phyloP scores from a whole-genome alignment of 352 stramenopile genomes.

The Pythium aristosporum region DNA sequence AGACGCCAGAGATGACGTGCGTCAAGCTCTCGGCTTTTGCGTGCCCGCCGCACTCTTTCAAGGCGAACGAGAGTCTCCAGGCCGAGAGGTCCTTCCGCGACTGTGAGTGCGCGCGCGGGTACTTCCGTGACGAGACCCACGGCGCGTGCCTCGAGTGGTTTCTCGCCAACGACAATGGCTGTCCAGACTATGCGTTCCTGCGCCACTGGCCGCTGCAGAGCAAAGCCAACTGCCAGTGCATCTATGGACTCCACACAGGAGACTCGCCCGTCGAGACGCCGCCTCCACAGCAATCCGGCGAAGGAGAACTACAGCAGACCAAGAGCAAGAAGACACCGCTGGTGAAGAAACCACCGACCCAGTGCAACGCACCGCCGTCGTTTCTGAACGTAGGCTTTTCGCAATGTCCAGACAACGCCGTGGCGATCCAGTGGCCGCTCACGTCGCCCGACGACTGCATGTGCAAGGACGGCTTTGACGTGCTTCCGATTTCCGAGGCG shows the following conservation, averaged over 20 bases:
- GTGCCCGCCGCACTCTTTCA: conserved; percentile 65
- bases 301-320: conserved; percentile 21
- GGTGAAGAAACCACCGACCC: conserved; percentile 14
- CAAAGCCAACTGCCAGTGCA: conserved; percentile 67
- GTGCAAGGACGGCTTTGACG: conserved; percentile 26
- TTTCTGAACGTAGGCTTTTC: conserved; percentile 22
- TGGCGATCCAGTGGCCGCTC: conserved; percentile 30
- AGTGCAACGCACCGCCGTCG: conserved; percentile 29
- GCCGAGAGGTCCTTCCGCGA: conserved; percentile 56
- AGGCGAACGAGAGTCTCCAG: conserved; percentile 27
- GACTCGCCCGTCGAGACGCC: conserved; percentile 9
- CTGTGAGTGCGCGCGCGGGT: conserved; percentile 69
- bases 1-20: conserved; percentile 67
- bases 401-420: conserved; percentile 23
- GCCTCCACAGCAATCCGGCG: conserved; percentile 11
- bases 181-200: conserved; percentile 56
- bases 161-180: conserved; percentile 61
- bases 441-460: conserved; percentile 27
- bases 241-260: conserved; percentile 48
- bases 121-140: conserved; percentile 57
- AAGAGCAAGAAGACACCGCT: conserved; percentile 10
- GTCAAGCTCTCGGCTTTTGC: conserved; percentile 53
- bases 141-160: conserved; percentile 65
- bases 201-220: conserved; percentile 78
- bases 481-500: conserved; percentile 18